Conservation (phyloP, 2,329 filamentous ascomycete species). For the Colletotrichum eleusines region DNA sequence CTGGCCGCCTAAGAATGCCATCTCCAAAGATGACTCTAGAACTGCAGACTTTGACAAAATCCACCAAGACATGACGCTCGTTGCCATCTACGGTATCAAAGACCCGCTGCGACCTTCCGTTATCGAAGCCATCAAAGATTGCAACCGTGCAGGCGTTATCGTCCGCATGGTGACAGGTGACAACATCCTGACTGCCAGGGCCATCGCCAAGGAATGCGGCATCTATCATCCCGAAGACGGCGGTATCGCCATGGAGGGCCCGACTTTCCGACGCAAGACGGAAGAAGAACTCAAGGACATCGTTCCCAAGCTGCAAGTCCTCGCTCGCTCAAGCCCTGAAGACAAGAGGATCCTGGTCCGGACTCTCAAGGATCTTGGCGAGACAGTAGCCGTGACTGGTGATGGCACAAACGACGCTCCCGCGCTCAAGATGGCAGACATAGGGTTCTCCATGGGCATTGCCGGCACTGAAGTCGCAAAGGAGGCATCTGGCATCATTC, state of each 20-base stretch:
- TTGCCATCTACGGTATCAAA: conserved; percentile 71
- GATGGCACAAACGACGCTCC: conserved; percentile 77
- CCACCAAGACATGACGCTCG: conserved; percentile 52
- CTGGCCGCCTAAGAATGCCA: conserved; percentile 68
- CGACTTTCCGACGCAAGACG: conserved; percentile 67
- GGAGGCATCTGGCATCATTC: conserved; percentile 71
- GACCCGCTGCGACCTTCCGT: conserved; percentile 75
- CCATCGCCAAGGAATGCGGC: conserved; percentile 58
- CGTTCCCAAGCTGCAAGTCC: conserved; percentile 73
- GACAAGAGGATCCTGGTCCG: conserved; percentile 76
- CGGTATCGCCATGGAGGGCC: conserved; percentile 65
- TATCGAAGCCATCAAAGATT: conserved; percentile 70
- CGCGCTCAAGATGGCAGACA: conserved; percentile 74
- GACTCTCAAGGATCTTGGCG: conserved; percentile 72
- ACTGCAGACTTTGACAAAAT: conserved; percentile 67
- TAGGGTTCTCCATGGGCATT: conserved; percentile 77
- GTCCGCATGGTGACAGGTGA: conserved; percentile 73
- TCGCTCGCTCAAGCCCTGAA: conserved; percentile 77
- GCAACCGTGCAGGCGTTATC: conserved; percentile 73
- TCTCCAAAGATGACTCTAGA: conserved; percentile 64
- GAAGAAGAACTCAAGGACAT: conserved; percentile 63
- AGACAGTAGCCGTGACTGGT: conserved; percentile 75
- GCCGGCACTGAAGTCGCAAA: conserved; percentile 74
- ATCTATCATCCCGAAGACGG: conserved; percentile 55
- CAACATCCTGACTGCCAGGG: conserved; percentile 58